Base-by-base conservation (phyloP, 1,284 basidiomycete genomes). In the Trichosporon faecale region DNA sequence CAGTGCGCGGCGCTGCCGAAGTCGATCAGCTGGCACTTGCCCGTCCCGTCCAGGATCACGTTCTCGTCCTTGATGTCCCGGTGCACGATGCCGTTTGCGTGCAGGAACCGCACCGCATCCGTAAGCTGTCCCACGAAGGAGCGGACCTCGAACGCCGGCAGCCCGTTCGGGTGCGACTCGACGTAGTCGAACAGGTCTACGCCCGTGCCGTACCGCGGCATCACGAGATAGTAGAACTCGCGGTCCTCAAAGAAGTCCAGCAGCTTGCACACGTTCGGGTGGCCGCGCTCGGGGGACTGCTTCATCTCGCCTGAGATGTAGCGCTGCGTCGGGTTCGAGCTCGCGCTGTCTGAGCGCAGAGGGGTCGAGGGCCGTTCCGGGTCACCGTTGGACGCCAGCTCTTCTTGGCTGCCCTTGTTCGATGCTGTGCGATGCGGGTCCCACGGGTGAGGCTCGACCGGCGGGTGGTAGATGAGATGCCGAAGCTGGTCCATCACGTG, bases 1-100 rank as follows among this genome's bases (percentile, higher is more conserved):
- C 85, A 84, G 70, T 86, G 85, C 16, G 86, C 85, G 0, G 86
- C 85, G 8, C 83, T 84, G 3, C 95, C 95, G 82, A 98, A 98
- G 82, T 99, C 96, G 81, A 99, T 99, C 75, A 99, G 84, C 82
- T 98, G 92, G 78, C 92, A 95, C 78, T 89, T 83, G 14, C 85
- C 85, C 3, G 78, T 64, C 1, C 83, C 81, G 71, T 85, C 85
- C 27, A 88, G 79, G 35, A 87, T 85, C 46, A 99, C 94, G 80
- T 99, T 99, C 84, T 99, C 96, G 79, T 99, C 96, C 84, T 99
- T 99, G 84, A 99, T 90, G 80, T 99, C 97, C 72, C 96, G 93
- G 84, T 99, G 96, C 7, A 99, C 95, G 89, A 87, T 98, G 69
- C 93, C 94, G 78, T 92, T 93, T 23, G 89, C 87, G 82, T 99